These are phyloP conservation scores for Cystobasidium ongulense DNA, from an alignment of 768 basidiomycete species.

Conservation along the genomic window DNA sequence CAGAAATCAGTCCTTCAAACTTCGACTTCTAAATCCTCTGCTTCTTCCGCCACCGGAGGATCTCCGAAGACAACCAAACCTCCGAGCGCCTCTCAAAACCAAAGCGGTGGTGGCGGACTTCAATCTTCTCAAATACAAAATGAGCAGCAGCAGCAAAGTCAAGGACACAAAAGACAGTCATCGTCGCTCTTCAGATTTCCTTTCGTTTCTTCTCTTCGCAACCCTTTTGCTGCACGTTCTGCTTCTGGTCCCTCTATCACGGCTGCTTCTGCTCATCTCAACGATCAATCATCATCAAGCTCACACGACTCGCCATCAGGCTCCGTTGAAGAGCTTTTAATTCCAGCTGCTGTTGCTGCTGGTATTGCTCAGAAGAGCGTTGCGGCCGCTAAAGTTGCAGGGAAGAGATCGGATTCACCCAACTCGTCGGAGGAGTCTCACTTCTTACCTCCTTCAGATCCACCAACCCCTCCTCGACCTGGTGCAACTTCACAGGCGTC, in stretches of 20 bases:
- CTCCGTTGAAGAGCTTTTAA: background rate
- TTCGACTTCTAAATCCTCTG: background rate
- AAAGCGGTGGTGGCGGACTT: background rate
- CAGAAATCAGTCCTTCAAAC: background rate
- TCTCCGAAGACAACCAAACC: background rate
- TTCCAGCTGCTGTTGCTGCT: background rate
- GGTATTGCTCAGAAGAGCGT: background rate
- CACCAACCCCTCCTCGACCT: slow-evolving; percentile 3
- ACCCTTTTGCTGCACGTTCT: slow-evolving; percentile 14
- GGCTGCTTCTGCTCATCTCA: background rate
- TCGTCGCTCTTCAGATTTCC: slow-evolving; percentile 25
- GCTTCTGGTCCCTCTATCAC: background rate
- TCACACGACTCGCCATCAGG: background rate
- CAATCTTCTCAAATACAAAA: background rate
- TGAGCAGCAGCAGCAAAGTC: background rate
- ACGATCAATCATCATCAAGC: background rate
- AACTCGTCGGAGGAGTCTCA: slow-evolving; percentile 17
- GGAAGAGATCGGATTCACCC: background rate
- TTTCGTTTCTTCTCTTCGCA: slow-evolving; percentile 13
- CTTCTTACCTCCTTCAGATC: background rate
- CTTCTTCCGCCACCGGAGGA: background rate
- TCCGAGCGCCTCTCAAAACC: background rate
- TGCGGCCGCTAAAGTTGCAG: background rate
- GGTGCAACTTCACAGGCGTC: slow-evolving; percentile 14
- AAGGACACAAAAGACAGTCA: slow-evolving; percentile 21